phyloP scores from a whole-genome alignment of 2,329 filamentous ascomycete genomes.

The Sarocladium oryzae region DNA sequence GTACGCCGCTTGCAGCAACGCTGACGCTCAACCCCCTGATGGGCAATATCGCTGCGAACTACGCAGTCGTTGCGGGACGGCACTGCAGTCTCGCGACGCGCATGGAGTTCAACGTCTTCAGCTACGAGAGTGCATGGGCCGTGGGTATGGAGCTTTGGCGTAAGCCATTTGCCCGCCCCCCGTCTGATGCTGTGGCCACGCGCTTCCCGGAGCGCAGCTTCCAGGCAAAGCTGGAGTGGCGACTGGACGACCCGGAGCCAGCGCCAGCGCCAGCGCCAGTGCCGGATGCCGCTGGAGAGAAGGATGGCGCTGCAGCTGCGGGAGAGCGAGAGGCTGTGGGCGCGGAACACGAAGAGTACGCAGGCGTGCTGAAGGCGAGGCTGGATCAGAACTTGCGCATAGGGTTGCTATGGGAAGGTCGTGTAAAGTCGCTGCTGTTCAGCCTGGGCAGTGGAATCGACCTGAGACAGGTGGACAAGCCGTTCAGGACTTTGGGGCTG shows the following conservation, averaged over 20 bases:
- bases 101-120: conserved; percentile 97
- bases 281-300: conserved; percentile 9
- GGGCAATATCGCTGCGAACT: conserved; percentile 85
- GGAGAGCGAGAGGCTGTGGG: not conserved
- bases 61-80: conserved; percentile 80
- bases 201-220: conserved; percentile 36
- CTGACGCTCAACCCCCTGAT: conserved; percentile 90
- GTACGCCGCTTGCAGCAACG: conserved; percentile 89
- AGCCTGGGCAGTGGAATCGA: conserved; percentile 84
- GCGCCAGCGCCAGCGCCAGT: conserved; percentile 10
- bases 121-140: conserved; percentile 91
- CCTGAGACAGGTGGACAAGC: conserved; percentile 66
- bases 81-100: conserved; percentile 81
- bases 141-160: conserved; percentile 93
- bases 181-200: conserved; percentile 16
- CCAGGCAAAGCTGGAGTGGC: conserved; percentile 47
- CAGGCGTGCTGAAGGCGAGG: conserved; percentile 83
- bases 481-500: conserved; percentile 69
- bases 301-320: not conserved
- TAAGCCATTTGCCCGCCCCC: conserved; percentile 32
- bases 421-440: conserved; percentile 87
- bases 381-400: conserved; percentile 84
- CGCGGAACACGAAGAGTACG: conserved; percentile 55
- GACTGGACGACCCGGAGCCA: conserved; percentile 33
- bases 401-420: conserved; percentile 85